These are phyloP conservation scores for Wickerhamiella sergipiensis DNA, from an alignment of 805 yeast genomes.

Conservation along the genomic window DNA sequence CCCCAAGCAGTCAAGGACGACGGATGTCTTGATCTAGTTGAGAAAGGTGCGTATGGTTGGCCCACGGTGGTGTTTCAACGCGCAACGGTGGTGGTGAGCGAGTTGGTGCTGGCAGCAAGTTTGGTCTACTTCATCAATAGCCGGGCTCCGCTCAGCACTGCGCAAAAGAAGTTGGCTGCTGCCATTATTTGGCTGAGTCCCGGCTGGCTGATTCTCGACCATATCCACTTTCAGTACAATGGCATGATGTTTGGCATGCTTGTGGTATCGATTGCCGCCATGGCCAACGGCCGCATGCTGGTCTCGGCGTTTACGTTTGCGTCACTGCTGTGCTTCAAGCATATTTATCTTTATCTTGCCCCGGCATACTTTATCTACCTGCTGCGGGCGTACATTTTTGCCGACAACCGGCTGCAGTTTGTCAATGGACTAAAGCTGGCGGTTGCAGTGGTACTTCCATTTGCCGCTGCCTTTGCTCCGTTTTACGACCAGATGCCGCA, in stretches of 20 bases:
- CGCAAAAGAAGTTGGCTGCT: slow-evolving; percentile 46
- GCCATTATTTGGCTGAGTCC: slow-evolving; percentile 78
- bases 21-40: slow-evolving; percentile 63
- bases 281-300: slow-evolving; percentile 43
- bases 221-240: slow-evolving; percentile 93
- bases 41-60: slow-evolving; percentile 52
- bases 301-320: slow-evolving; percentile 52
- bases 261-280: slow-evolving; percentile 58
- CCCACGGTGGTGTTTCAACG: slow-evolving; percentile 81
- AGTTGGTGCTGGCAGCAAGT: slow-evolving; percentile 52
- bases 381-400: slow-evolving; percentile 55
- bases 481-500: slow-evolving; percentile 56
- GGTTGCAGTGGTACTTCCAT: slow-evolving; percentile 40
- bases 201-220: slow-evolving; percentile 81
- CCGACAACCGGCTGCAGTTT: slow-evolving; percentile 36
- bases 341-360: slow-evolving; percentile 81
- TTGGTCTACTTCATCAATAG: slow-evolving; percentile 43
- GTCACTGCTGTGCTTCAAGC: slow-evolving; percentile 78
- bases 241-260: slow-evolving; percentile 84
- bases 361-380: slow-evolving; percentile 83
- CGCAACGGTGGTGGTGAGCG: slow-evolving; percentile 64
- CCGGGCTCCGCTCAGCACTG: slow-evolving; percentile 3
- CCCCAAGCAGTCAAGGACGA: slow-evolving; percentile 50
- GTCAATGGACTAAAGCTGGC: slow-evolving; percentile 48
- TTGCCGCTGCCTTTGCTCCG: slow-evolving; percentile 64